Base-by-base conservation (phyloP, 179 eudicot genomes). In the Spergularia azorica region DNA sequence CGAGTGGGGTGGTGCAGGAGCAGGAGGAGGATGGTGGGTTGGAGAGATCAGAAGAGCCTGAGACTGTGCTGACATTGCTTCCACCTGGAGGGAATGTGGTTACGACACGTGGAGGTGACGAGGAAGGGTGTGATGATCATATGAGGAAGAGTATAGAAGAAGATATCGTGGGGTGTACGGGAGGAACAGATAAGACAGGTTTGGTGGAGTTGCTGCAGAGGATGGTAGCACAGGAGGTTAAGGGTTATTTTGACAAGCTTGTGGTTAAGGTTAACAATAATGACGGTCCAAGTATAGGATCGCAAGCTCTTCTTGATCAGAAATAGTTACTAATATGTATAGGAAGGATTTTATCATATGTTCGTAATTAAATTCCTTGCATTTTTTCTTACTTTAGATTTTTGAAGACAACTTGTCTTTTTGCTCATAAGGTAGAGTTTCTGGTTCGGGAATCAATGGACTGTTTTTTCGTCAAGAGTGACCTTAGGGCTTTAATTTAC, bases 141-240 rank as follows among this genome's bases (percentile, higher is more conserved):
- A 48, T 56, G 75, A 18, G 32, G 76, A n/a, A 55, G 51, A 43
- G 73, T 59, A 13, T 26, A 43, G 58, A 77, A 4, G 36, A 62
- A n/a, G 55, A 43, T 11, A 51, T 18, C 38, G 32, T 41, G 43
- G 74, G 51, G 65, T 76, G 78, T 4, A 76, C 46, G 56, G 69
- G 75, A 62, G 76, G 61, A 64, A 70, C 20, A 60, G 72, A 72
- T 16, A 76, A 79, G 75, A 58, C 67, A 21, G 56, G 78, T 58
- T 76, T 78, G 77, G 72, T 75, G 68, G 63, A 58, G 69, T 69
- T 84, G 61, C 74, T 88, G 85, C 86, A 79, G 78, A 80, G 80
- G 18, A 86, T 88, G 85, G 83, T 88, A 67, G 90, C 90, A 12
- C 75, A 86, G 41, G 92, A 90, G 76, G 92, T 88, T 72, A 82